A percentile compares a stretch with the other conserved stretches of the same genome.
phyloP scores from a whole-genome alignment of 2,329 filamentous ascomycete species.

The Epichloe aotearoae region DNA sequence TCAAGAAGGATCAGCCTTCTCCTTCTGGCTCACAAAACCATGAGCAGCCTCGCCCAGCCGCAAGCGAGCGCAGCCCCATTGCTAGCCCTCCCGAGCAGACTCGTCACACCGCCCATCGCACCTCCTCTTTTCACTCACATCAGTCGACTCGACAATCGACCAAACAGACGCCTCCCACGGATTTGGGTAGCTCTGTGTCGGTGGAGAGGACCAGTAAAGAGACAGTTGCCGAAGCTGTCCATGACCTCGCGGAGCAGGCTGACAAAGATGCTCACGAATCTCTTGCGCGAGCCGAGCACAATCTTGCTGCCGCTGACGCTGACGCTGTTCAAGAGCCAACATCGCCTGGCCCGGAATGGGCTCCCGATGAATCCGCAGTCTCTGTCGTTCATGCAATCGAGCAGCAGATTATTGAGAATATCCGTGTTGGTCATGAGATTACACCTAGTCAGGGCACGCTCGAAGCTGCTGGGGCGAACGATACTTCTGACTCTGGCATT shows the following conservation, averaged over 20 bases:
- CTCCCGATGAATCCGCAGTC: not conserved
- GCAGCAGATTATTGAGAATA: conserved; percentile 12
- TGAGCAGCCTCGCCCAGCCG: conserved; percentile 26
- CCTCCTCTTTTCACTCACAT: conserved; percentile 18
- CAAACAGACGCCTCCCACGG: conserved; percentile 17
- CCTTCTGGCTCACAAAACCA: conserved; percentile 23
- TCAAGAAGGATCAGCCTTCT: conserved; percentile 35
- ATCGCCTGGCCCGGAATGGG: conserved; percentile 22
- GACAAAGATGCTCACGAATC: conserved; percentile 50
- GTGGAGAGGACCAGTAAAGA: conserved; percentile 47
- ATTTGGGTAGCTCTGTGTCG: conserved; percentile 16
- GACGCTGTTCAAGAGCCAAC: conserved; percentile 10
- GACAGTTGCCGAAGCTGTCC: conserved; percentile 58
- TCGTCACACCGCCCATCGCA: conserved; percentile 24
- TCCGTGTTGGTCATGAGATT: conserved; percentile 40
- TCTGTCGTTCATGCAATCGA: conserved; percentile 7
- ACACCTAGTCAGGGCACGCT: conserved; percentile 29
- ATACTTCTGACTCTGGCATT: conserved; percentile 35
- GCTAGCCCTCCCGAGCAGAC: conserved; percentile 30
- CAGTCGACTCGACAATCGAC: conserved; percentile 12
- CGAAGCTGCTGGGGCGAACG: conserved; percentile 30
- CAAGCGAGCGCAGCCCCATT: conserved; percentile 29
- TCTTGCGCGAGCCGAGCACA: conserved; percentile 41
- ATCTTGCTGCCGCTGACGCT: conserved; percentile 31
- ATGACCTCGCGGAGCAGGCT: conserved; percentile 44